phyloP scores from a whole-genome alignment of 768 basidiomycete species.

The Hericium erinaceus region DNA sequence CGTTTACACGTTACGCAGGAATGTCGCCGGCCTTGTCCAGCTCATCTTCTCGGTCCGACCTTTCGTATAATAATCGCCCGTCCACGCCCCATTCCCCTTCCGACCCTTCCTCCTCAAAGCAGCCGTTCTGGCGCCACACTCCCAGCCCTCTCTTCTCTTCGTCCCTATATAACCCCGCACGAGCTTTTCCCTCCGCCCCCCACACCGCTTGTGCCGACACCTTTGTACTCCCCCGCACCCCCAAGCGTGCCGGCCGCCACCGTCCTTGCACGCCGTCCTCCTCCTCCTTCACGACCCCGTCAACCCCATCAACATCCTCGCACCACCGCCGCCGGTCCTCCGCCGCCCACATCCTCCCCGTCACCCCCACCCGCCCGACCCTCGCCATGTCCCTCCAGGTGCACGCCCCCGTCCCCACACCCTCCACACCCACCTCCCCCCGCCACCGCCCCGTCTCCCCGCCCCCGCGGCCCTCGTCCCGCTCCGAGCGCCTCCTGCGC shows the following conservation, averaged over 20 bases:
- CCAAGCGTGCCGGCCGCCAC: not conserved
- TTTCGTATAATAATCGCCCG: not conserved
- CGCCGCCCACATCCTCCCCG: constrained; percentile 5
- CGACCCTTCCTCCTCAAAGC: not conserved
- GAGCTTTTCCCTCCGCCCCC: not conserved
- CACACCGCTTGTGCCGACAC: not conserved
- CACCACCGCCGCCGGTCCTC: not conserved
- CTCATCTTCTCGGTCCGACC: not conserved
- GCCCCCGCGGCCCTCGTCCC: constrained; percentile 32
- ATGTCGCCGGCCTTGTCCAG: not conserved
- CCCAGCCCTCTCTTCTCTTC: not conserved
- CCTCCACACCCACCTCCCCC: constrained; percentile 12
- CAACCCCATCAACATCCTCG: not conserved
- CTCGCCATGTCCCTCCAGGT: constrained; percentile 28
- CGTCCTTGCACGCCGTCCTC: not conserved
- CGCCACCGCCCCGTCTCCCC: constrained; percentile 5
- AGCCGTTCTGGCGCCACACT: not conserved
- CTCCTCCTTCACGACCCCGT: not conserved
- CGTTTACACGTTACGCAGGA: not conserved
- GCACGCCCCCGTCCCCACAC: constrained; percentile 21
- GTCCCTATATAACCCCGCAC: not conserved
- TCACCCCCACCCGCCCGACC: constrained; percentile 22
- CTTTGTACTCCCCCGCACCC: not conserved
- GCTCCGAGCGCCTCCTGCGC: constrained; percentile 47
- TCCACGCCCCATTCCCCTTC: not conserved